Evolutionary conservation across 2,329 filamentous ascomycete genomes (phyloP), one percentile per base, ranked within the genome.

Genomic region (Cladophialophora exuberans): DNA sequence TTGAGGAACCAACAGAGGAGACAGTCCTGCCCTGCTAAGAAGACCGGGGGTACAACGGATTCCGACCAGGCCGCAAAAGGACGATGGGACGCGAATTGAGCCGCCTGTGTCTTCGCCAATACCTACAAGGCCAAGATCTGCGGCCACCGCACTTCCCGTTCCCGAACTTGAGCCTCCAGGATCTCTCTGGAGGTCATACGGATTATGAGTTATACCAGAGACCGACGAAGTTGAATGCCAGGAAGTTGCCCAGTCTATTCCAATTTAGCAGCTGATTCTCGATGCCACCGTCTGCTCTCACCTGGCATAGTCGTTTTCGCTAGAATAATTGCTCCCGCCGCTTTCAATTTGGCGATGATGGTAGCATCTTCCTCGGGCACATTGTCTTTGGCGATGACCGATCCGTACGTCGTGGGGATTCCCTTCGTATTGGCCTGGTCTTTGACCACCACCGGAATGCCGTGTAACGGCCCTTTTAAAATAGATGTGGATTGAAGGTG

Each of bases 101-200:
- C 77, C 77, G 13, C 75, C 77, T 50, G 79, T 76, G 36, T 80
- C 77, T n/a, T 74, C 75, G 20, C 83, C 83, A 7, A 80, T 81
- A 0, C 79, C 83, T 2, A 83, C 73, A 0, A 87, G 74, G 1
- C 79, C 81, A 52, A 87, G 78, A 18, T 77, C 82, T 2, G 78
- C 73, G 11, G 80, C 83, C 23, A 87, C 72, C 0, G 82, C 83
- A 0, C 82, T 83, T 0, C 81, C 83, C 1, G 81, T 84, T 0
- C 84, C 85, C 9, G 84, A 84, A 25, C 82, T 85, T 39, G 80
- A 84, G 1, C 84, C 85, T 3, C 84, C 85, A 0, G 84, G 83
- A 0, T 84, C 86, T 15, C 87, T 78, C 1, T 75, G 76, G 1
- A 72, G 66, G 65, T 89, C 84, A 59, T 89, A 88, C 0, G 84